Evolutionary conservation across 441 rosid genomes (phyloP).

Genomic region (Euphorbia corollata): DNA sequence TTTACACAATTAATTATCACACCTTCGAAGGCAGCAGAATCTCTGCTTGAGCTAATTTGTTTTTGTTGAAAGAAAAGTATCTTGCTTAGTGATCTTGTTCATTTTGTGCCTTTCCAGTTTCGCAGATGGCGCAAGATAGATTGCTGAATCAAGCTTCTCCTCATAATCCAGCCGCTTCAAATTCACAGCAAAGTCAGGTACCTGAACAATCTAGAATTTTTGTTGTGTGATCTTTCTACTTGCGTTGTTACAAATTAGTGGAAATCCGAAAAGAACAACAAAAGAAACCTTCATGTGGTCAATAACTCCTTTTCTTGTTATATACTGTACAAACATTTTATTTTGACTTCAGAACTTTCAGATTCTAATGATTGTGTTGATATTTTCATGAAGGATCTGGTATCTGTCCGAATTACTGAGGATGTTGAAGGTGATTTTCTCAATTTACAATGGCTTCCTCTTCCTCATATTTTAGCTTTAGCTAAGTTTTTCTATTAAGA

Average conservation of each 20-base stretch:
- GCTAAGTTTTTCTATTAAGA: constrained; percentile 1
- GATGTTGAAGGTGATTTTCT: constrained; percentile 33
- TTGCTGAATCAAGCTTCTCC: constrained; percentile 28
- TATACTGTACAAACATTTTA: no score
- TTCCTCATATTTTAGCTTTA: not conserved
- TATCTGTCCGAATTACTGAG: constrained; percentile 25
- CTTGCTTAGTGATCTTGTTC: constrained; percentile 1
- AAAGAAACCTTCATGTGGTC: not conserved
- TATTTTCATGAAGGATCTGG: constrained; percentile 37
- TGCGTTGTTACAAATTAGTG: not conserved
- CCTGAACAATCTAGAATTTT: not conserved
- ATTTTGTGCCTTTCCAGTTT: constrained; percentile 31
- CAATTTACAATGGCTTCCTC: constrained; percentile 1
- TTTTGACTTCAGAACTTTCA: not conserved
- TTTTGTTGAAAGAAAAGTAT: constrained; percentile 9
- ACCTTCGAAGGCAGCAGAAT: constrained; percentile 26
- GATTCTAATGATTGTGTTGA: constrained; percentile 19
- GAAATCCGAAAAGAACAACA: not conserved
- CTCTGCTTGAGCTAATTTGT: constrained; percentile 18
- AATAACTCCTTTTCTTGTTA: no score
- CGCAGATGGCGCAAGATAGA: constrained; percentile 28
- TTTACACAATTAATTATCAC: constrained; percentile 26
- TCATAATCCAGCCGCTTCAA: constrained; percentile 28
- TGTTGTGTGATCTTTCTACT: not conserved
- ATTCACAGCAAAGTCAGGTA: constrained; percentile 49